These are phyloP conservation scores for Xerocomellus intermedius DNA, from an alignment of 768 basidiomycete species.

Conservation along the genomic window DNA sequence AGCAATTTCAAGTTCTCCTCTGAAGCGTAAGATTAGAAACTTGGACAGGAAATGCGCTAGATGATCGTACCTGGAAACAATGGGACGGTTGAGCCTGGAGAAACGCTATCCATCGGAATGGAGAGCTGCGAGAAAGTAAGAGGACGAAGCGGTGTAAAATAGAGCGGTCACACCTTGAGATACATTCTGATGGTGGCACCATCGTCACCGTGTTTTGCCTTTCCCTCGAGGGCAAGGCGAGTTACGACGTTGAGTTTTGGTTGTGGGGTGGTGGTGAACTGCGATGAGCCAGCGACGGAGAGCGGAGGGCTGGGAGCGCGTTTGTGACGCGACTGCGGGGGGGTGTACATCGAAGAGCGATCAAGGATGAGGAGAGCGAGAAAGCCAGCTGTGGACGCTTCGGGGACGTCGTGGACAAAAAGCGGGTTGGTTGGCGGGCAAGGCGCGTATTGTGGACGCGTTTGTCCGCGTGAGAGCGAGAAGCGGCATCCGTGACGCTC, in stretches of 20 bases:
- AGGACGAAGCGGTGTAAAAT: background rate
- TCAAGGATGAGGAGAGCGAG: background rate
- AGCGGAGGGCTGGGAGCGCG: constrained; percentile 33
- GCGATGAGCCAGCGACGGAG: constrained; percentile 39
- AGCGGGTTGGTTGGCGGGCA: constrained; percentile 7
- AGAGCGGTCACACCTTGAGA: constrained; percentile 54
- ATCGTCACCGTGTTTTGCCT: constrained; percentile 62
- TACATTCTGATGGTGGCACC: constrained; percentile 72
- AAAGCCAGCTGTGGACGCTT: background rate
- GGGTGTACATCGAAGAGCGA: constrained; percentile 9
- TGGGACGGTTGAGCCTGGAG: constrained; percentile 66
- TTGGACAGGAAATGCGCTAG: background rate
- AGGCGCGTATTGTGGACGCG: constrained; percentile 23
- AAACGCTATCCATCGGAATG: constrained; percentile 61
- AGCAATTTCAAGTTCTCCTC: constrained; percentile 81
- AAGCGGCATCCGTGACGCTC: background rate
- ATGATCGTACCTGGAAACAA: constrained; percentile 62
- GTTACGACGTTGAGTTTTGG: constrained; percentile 67
- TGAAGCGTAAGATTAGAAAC: constrained; percentile 25
- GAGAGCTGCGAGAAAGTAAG: constrained; percentile 47
- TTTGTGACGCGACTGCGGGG: constrained; percentile 26
- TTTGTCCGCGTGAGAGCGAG: constrained; percentile 15
- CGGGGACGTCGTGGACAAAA: constrained; percentile 12
- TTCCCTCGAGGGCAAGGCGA: constrained; percentile 72
- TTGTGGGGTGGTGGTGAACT: constrained; percentile 43